Conservation (phyloP, 1,284 basidiomycete genomes). For the Irpex sp. region DNA sequence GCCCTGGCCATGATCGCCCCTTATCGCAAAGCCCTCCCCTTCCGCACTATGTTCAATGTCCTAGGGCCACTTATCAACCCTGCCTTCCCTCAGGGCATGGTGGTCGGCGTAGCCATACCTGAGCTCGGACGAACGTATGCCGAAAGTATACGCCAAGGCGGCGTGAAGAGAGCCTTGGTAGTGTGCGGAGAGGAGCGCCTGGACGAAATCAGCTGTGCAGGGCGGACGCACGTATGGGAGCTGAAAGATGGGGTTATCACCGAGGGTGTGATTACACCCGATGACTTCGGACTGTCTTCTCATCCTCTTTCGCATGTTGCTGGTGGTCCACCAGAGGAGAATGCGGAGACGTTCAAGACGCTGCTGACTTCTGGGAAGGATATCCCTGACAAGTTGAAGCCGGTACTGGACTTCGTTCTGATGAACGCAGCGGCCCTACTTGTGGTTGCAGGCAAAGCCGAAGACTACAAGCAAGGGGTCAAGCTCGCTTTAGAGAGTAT, state of each 20-base stretch:
- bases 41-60: slow-evolving; percentile 97
- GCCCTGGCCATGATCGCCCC: slow-evolving; percentile 83
- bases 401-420: slow-evolving; percentile 80
- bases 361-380: slow-evolving; percentile 53
- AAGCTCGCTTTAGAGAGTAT: slow-evolving; percentile 72
- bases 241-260: slow-evolving; percentile 52
- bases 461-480: slow-evolving; percentile 72
- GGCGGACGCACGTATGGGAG: slow-evolving; percentile 80
- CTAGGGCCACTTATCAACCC: slow-evolving; percentile 96
- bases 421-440: slow-evolving; percentile 84
- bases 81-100: slow-evolving; percentile 79
- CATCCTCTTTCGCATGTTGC: slow-evolving; percentile 73
- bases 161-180: slow-evolving; percentile 83
- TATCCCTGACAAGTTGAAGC: slow-evolving; percentile 48
- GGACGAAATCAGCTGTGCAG: slow-evolving; percentile 94
- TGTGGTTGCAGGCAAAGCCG: slow-evolving; percentile 73
- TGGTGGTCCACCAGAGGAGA: slow-evolving; percentile 71
- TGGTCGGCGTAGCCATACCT: slow-evolving; percentile 86
- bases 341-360: slow-evolving; percentile 62
- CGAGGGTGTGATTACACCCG: slow-evolving; percentile 48
- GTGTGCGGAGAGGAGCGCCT: slow-evolving; percentile 92
- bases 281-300: slow-evolving; percentile 68
- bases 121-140: slow-evolving; percentile 88
- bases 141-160: slow-evolving; percentile 62
- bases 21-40: slow-evolving; percentile 83